Base-by-base conservation (phyloP, 2,329 filamentous ascomycete species). In the Diaporthe velutina region DNA sequence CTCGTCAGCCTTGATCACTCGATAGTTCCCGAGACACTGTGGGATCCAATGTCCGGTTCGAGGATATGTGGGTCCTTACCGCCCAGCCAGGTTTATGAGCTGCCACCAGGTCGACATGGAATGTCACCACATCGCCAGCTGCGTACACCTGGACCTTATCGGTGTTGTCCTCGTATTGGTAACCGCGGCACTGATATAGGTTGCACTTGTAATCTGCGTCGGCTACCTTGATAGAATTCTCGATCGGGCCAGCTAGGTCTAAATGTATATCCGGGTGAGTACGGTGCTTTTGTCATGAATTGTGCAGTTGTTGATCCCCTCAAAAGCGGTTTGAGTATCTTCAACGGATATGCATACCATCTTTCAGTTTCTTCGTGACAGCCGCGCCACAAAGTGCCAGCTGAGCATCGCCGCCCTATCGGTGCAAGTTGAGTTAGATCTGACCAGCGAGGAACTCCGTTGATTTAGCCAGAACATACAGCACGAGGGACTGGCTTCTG, bases 71-170 rank as follows among this genome's bases (percentile, higher is more conserved):
- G 30, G 8, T n/a, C n/a, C 64, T 67, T 67, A 67, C 64, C 30
- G 64, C 64, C 64, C 64, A 67, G 45, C 64, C 64, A 19, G 64
- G 64, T 52, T 22, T 12, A 38, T 67, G 64, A 38, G 64, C 64
- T 54, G 64, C 64, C 12, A 67, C 64, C 7, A 67, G 64, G 64
- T 67, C 64, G 30, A 67, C n/a, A 28, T 67, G 45, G n/a, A 67
- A 67, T 7, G 64, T 52, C 42, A 67, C 64, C 17, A 67, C 45
- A 28, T 67, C 64, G 7, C 64, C 64, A 19, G 45, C 64, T 52
- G 45, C 22, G 45, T 67, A 67, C 12, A 38, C n/a, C 4, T 67
- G 28, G 45, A 67, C 45, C 3, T 38, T 67, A 45, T 52, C 64
- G 42, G n/a, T 25, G 17, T 67, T 67, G 45, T 67, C 64, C n/a